A percentile compares a stretch with the other conserved stretches of the same genome.
phyloP scores from a whole-genome alignment of 495 filamentous ascomycete species.

The Tuber umbilicatum region DNA sequence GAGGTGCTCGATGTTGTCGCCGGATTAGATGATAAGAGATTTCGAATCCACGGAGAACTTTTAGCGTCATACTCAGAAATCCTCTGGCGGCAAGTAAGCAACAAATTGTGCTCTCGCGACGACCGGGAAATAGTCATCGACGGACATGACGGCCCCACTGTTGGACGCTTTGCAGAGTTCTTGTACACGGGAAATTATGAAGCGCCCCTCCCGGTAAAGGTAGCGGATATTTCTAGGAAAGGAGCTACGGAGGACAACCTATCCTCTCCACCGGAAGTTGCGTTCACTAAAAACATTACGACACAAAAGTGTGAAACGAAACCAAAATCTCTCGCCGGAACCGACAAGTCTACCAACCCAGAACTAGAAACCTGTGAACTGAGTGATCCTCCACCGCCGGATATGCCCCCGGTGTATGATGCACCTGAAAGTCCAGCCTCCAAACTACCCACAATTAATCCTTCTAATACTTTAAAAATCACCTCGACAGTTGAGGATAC shows the following conservation, averaged over 20 bases:
- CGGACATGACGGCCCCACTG: background rate
- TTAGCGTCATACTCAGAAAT: background rate
- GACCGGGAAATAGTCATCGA: background rate
- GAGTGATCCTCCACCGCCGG: background rate
- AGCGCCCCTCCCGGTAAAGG: background rate
- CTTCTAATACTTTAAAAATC: background rate
- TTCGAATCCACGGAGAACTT: background rate
- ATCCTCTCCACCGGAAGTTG: background rate
- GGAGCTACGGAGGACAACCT: background rate
- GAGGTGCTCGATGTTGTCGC: background rate
- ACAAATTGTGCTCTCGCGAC: background rate
- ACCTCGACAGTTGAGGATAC: background rate
- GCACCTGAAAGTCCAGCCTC: background rate
- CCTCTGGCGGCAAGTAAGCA: background rate
- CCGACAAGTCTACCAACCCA: background rate
- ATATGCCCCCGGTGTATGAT: background rate
- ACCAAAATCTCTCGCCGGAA: background rate
- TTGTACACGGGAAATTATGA: slow-evolving; percentile 13
- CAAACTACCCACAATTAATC: background rate
- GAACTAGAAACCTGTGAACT: background rate
- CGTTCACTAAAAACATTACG: background rate
- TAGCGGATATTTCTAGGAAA: background rate
- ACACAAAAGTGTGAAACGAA: background rate
- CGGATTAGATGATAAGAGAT: background rate
- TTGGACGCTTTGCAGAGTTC: slow-evolving; percentile 14